Evolutionary conservation across 495 filamentous ascomycete species (phyloP).

Genomic region (Penicillium cosmopolitanum): DNA sequence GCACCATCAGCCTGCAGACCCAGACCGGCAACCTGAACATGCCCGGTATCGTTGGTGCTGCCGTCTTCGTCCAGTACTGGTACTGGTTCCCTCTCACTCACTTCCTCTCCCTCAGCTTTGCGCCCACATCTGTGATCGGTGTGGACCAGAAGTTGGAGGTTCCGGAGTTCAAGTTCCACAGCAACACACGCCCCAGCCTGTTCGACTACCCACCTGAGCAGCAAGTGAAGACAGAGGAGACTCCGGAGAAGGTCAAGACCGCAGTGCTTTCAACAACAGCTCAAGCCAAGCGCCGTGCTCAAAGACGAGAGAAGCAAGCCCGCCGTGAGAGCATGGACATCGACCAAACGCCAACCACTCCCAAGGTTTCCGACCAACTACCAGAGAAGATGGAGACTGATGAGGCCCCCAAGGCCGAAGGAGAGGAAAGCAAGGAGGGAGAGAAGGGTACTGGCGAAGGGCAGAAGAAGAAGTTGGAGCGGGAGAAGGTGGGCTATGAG

Average conservation of each 20-base stretch:
- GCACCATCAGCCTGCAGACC: conserved; percentile 95
- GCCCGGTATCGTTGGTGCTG: conserved; percentile 95
- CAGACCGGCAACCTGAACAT: conserved; percentile 98
- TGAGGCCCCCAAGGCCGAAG: conserved; percentile 62
- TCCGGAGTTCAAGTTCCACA: conserved; percentile 95
- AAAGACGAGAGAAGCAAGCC: conserved; percentile 72
- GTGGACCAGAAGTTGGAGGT: conserved; percentile 92
- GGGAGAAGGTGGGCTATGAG: conserved; percentile 95
- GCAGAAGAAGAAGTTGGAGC: conserved; percentile 84
- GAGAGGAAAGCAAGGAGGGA: conserved; percentile 64
- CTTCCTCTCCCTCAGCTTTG: conserved; percentile 92
- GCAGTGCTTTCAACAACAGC: conserved; percentile 96
- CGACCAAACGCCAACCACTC: conserved; percentile 74
- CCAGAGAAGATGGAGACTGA: conserved; percentile 92
- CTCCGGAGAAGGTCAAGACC: conserved; percentile 91
- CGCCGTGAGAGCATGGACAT: conserved; percentile 85
- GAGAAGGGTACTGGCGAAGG: conserved; percentile 63
- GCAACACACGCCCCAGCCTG: conserved; percentile 88
- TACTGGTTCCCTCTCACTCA: conserved; percentile 99
- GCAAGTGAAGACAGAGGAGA: conserved; percentile 91
- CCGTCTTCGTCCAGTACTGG: conserved; percentile 99
- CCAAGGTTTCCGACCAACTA: conserved; percentile 67
- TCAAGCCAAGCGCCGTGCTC: conserved; percentile 91
- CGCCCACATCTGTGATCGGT: conserved; percentile 91
- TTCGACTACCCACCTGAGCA: conserved; percentile 98